Percentiles rank a stretch among this genome's conserved stretches.
phyloP scores from a whole-genome alignment of 106 monocot species.

The Dioscorea zingiberensis region DNA sequence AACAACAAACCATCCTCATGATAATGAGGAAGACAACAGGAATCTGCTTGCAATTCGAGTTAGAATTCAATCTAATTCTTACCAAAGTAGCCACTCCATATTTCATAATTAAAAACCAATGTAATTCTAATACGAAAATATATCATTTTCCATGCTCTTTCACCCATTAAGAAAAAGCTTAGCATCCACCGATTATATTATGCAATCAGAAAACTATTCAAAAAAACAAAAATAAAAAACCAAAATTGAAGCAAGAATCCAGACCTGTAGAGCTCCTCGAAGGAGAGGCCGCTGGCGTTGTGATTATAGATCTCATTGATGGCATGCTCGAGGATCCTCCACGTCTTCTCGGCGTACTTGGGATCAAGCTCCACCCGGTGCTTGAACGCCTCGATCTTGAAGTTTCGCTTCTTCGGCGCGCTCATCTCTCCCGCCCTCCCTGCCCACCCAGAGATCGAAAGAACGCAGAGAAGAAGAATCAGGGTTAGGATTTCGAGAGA shows the following conservation, averaged over 20 bases:
- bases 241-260: neutral
- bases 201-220: neutral
- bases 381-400: conserved; percentile 98
- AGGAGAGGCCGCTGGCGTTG: conserved; percentile 91
- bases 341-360: conserved; percentile 87
- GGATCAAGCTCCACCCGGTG: conserved; percentile 81
- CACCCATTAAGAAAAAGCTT: too few species aligned
- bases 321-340: conserved; percentile 86
- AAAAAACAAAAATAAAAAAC: neutral
- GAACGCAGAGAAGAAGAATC: too few species aligned
- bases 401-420: conserved; percentile 60
- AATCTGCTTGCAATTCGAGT: too few species aligned
- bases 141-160: too few species aligned
- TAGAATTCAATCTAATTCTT: too few species aligned
- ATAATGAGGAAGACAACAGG: too few species aligned
- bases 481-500: too few species aligned
- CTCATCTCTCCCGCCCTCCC: neutral
- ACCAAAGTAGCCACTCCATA: too few species aligned
- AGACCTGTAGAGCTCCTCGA: conserved; percentile 95
- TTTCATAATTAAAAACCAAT: too few species aligned
- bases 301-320: conserved; percentile 98
- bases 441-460: too few species aligned
- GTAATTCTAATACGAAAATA: too few species aligned
- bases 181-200: neutral
- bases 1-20: too few species aligned